Base-by-base conservation (phyloP, 164 flowering plant genomes). In the Vitis vinifera region DNA sequence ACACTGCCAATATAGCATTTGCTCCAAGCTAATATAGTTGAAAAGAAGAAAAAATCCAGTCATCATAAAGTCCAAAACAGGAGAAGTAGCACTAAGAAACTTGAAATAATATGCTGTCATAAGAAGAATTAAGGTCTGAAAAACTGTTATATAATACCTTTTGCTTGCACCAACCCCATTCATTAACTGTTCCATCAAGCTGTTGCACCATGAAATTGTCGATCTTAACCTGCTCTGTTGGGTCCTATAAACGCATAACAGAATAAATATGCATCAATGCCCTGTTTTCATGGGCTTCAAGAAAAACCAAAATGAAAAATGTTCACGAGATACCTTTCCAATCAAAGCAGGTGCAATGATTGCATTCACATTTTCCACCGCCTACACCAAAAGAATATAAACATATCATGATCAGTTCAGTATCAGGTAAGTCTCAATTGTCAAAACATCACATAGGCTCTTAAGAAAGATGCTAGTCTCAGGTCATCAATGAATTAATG, bases 111-210 rank as follows among this genome's bases (percentile, higher is more conserved):
- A 37, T 37, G 44, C 44, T 3, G 44, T 37, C 44, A 6, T 6
- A 0, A 37, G 44, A 37, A 37, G 7, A 0, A 37, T 37, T 37
- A 37, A 37, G 7, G 44, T 0, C 44, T 6, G 6, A 37, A 37
- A 37, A 37, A 37, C 44, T 3, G 8, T 3, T 37, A 0, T 37
- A 37, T 37, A 4, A 37, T 82, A 92, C 97, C 98, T 92, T 93
- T 59, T 91, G 97, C 67, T 93, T 93, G 88, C 98, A 93, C 98
- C 98, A 93, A 61, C 96, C 98, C 98, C 97, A 93, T 84, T 93
- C 98, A 60, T 91, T 93, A 13, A 79, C 83, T 66, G 97, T 93
- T 74, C 97, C 98, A 76, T 93, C 97, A 67, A 91, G 98, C 74
- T 88, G 74, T 66, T 91, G 94, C 75, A 93, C 98, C 94, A 92